Evolutionary conservation across 257 asterid species (phyloP), one percentile per base, ranked within the genome.

Genomic region (Primulina tabacum): DNA sequence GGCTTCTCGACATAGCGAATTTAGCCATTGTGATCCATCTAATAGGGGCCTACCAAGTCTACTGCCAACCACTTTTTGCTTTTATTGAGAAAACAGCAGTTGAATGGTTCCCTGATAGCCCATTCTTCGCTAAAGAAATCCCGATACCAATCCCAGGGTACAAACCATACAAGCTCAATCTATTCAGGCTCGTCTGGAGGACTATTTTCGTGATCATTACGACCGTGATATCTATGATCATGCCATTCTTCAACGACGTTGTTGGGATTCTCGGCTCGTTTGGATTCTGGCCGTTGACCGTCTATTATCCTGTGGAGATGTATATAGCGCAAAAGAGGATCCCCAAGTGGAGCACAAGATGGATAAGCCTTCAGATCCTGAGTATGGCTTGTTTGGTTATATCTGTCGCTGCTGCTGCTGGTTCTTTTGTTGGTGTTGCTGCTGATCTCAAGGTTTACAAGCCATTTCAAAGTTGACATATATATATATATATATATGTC

Each of bases 361-460:
- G 68, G 68, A 64, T 37, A 37, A 34, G 68, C 68, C 68, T 64
- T 34, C 68, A 64, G 28, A 64, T 64, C 11, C 55, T 64, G 16
- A 64, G 68, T 37, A 29, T 64, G 14, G 14, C 68, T 64, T 64
- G 68, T 28, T 30, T 64, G 24, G 20, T 35, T 18, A 64, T 64
- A 47, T 64, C 68, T 14, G 10, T 64, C 0, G 68, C 68, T 20
- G 68, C 68, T 64, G 68, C 68, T 4, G 55, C 26, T 20, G 68
- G 68, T 18, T 64, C 68, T 28, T 64, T 64, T 18, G 68, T 3
- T 4, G 68, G 68, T 8, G 56, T 64, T 10, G 68, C 30, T 64
- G 38, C 68, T 37, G 68, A 64, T 64, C 68, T 64, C 68, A 37
- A 64, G 43, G 32, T 35, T 37, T 64, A 64, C 68, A 64, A 64